Percentiles rank a stretch among this genome's conserved stretches.
phyloP scores from a whole-genome alignment of 257 asterid species.

The Thymus quinquecostatus region DNA sequence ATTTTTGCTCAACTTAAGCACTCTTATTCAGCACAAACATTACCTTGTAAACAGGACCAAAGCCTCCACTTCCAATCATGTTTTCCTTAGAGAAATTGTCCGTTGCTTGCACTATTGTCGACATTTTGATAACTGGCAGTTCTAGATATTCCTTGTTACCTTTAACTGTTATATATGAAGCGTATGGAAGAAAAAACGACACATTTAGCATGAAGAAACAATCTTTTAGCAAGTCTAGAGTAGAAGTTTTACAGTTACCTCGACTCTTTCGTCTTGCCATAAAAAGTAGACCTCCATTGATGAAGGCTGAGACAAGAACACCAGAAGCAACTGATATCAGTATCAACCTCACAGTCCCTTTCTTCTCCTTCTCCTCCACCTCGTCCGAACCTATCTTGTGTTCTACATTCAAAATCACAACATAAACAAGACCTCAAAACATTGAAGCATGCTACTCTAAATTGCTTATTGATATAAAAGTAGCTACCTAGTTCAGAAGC shows the following conservation, averaged over 20 bases:
- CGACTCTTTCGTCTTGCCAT: slow-evolving; percentile 18
- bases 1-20: neutral
- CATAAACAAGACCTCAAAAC: too few species aligned
- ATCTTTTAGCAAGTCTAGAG: neutral
- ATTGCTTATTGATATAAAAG: too few species aligned
- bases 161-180: slow-evolving; percentile 19
- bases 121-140: neutral
- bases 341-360: slow-evolving; percentile 12
- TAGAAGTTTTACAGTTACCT: slow-evolving; percentile 11
- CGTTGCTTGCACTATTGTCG: neutral
- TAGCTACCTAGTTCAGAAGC: neutral
- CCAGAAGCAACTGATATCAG: slow-evolving; percentile 24
- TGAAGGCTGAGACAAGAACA: slow-evolving; percentile 20
- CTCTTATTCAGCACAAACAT: neutral
- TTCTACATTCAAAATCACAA: neutral
- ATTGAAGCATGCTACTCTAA: too few species aligned
- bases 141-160: neutral
- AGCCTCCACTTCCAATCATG: neutral
- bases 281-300: slow-evolving; percentile 6
- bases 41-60: slow-evolving; percentile 43
- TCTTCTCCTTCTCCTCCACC: slow-evolving; percentile 5
- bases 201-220: neutral
- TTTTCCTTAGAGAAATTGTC: neutral
- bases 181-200: neutral
- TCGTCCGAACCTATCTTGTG: neutral